Evolutionary conservation across 1,139 yeast genomes (phyloP).

Genomic region (Eremothecium cymbalariae): DNA sequence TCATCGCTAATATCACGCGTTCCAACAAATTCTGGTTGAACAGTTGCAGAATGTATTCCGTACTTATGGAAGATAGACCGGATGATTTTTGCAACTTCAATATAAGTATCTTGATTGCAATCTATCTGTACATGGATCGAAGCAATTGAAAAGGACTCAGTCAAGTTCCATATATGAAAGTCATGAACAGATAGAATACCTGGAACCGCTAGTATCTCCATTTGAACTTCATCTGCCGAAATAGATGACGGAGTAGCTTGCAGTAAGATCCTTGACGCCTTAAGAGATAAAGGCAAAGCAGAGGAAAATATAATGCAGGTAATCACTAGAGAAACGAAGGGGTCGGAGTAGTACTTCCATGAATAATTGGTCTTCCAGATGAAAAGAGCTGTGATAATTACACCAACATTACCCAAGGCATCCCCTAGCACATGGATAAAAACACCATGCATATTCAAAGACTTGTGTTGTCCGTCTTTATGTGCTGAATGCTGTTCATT

Average conservation of each 20-base stretch:
- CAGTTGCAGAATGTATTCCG: conserved; percentile 90
- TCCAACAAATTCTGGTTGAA: conserved; percentile 73
- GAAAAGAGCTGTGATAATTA: conserved; percentile 76
- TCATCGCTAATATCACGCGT: conserved; percentile 26
- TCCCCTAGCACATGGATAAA: conserved; percentile 93
- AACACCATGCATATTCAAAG: conserved; percentile 95
- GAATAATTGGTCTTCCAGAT: conserved; percentile 89
- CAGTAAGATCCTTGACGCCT: conserved; percentile 76
- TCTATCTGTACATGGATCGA: conserved; percentile 77
- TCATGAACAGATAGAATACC: conserved; percentile 86
- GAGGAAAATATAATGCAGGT: conserved; percentile 84
- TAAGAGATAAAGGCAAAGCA: conserved; percentile 82
- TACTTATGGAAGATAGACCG: conserved; percentile 71
- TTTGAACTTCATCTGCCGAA: conserved; percentile 65
- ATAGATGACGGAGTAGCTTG: conserved; percentile 88
- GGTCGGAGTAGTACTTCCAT: conserved; percentile 86
- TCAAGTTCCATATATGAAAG: conserved; percentile 92
- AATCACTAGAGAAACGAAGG: conserved; percentile 73
- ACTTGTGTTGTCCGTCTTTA: conserved; percentile 38
- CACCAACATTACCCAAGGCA: conserved; percentile 93
- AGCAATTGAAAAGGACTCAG: conserved; percentile 81
- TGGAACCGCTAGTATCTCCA: conserved; percentile 55
- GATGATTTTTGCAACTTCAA: conserved; percentile 65
- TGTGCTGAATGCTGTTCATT: conserved; percentile 14
- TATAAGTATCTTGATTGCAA: conserved; percentile 55